phyloP scores from a whole-genome alignment of 1,284 basidiomycete species.

The Fomitopsis palustris region DNA sequence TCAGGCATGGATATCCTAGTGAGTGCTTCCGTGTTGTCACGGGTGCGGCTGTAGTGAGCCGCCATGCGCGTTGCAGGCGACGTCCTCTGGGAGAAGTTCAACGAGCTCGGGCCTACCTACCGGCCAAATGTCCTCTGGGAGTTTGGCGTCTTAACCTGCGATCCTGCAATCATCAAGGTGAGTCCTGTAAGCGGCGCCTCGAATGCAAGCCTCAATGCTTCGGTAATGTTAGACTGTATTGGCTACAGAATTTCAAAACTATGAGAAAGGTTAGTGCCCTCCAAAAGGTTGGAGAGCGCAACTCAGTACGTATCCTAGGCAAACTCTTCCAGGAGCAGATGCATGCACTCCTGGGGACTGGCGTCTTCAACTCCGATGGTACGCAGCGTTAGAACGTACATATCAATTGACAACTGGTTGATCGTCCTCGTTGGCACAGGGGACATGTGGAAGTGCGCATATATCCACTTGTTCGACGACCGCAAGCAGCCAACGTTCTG shows the following conservation, averaged over 20 bases:
- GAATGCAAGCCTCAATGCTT: background rate
- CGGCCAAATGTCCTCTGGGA: constrained; percentile 17
- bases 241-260: constrained; percentile 18
- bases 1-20: constrained; percentile 18
- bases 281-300: background rate
- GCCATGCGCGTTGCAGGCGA: constrained; percentile 14
- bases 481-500: background rate
- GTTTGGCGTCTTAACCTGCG: constrained; percentile 14
- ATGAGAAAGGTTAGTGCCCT: constrained; percentile 13
- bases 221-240: constrained; percentile 15
- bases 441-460: constrained; percentile 26
- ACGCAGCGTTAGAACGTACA: background rate
- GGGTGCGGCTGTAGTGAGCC: too few relatives aligned
- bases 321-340: constrained; percentile 17
- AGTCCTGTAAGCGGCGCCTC: background rate
- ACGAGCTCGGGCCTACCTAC: constrained; percentile 14
- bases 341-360: constrained; percentile 12
- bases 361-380: constrained; percentile 19
- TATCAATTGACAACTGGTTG: background rate
- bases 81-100: constrained; percentile 14
- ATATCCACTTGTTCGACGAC: too few relatives aligned
- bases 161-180: constrained; percentile 22
- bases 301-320: background rate
- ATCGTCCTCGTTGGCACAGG: constrained; percentile 9
- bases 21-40: background rate